phyloP scores from a whole-genome alignment of 2,329 filamentous ascomycete genomes.

The Ceratocystis lukuohia region DNA sequence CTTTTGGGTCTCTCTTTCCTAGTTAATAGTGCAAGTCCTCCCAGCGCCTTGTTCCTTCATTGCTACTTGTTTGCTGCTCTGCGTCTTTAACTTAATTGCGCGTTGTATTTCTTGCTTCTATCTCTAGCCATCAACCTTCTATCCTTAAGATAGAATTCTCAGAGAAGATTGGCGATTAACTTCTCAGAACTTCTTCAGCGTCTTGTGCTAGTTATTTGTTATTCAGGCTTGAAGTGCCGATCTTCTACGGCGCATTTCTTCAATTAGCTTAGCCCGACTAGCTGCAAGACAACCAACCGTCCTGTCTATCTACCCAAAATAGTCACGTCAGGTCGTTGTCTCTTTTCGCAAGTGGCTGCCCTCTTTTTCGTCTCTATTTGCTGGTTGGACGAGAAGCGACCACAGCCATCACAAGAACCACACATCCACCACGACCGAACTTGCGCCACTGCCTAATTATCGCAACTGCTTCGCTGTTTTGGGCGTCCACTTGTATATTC shows the following conservation, averaged over 20 bases:
- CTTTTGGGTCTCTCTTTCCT: neutral
- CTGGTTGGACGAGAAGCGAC: neutral
- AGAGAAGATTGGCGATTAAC: too few species aligned
- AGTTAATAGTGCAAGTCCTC: too few species aligned
- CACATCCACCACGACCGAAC: neutral
- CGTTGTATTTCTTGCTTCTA: too few species aligned
- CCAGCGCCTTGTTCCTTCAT: too few species aligned
- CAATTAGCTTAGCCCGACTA: neutral
- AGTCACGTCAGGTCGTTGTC: neutral
- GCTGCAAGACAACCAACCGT: neutral
- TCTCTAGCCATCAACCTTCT: too few species aligned
- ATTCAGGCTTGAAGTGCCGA: neutral
- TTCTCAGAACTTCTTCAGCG: too few species aligned
- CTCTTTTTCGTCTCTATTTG: neutral
- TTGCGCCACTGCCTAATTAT: conserved; percentile 2
- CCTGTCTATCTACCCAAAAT: neutral
- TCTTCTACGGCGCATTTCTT: neutral
- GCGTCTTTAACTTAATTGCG: too few species aligned
- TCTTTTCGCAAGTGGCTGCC: neutral
- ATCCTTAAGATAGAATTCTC: too few species aligned
- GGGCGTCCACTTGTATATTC: neutral
- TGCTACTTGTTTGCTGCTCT: neutral
- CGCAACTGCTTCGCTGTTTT: neutral
- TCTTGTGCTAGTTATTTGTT: too few species aligned
- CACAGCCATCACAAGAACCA: neutral